Evolutionary conservation across 225 moss, liverwort and hornwort species (phyloP).

Genomic region (Straminergon stramineum): DNA sequence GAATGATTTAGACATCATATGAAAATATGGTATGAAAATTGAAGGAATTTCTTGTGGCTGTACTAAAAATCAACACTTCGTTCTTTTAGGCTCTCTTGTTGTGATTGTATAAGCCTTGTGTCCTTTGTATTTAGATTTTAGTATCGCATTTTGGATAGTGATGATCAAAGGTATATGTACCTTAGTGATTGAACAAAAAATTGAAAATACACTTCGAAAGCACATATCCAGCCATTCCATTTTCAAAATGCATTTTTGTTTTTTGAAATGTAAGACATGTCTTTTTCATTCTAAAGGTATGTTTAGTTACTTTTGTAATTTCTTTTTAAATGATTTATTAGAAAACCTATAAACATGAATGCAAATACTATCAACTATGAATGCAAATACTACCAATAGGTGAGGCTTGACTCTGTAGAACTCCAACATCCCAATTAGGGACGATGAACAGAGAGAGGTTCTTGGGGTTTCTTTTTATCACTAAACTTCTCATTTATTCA

Average conservation of each 20-base stretch:
- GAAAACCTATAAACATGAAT: background rate
- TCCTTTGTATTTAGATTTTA: background rate
- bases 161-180: background rate
- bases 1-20: background rate
- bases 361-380: too few species aligned
- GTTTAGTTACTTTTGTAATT: background rate
- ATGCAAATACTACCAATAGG: too few species aligned
- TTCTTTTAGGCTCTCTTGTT: background rate
- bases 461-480: fast-evolving
- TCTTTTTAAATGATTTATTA: background rate
- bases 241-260: background rate
- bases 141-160: background rate
- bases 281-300: background rate
- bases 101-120: background rate
- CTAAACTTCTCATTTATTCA: background rate
- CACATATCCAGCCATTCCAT: background rate
- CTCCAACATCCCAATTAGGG: fast-evolving
- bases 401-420: fast-evolving
- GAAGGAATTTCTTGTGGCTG: fast-evolving
- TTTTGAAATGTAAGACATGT: background rate
- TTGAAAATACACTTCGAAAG: background rate
- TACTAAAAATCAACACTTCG: background rate
- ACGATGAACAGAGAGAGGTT: fast-evolving
- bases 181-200: background rate
- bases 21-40: background rate